These are phyloP conservation scores for Leishmania amazonensis DNA, from an alignment of 208 protist species.

Conservation along the genomic window DNA sequence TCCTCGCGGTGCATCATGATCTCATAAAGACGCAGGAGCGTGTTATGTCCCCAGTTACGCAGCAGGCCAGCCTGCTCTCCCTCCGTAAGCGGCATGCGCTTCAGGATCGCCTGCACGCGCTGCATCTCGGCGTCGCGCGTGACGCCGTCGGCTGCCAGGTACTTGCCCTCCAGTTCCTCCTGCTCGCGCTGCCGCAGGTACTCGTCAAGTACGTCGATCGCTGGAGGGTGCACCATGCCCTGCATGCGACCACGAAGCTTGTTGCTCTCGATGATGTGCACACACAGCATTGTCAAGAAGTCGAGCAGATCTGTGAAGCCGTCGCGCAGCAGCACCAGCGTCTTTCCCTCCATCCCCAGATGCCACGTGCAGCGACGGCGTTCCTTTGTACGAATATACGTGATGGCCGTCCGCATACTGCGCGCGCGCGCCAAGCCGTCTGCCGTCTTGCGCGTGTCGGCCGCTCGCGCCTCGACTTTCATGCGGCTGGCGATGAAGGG, in stretches of 20 bases:
- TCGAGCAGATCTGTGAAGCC: conserved; percentile 89
- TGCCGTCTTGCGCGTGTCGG: conserved; percentile 60
- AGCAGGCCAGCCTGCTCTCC: conserved; percentile 73
- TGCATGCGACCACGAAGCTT: conserved; percentile 85
- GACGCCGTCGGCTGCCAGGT: conserved; percentile 25
- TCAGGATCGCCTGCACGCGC: conserved; percentile 56
- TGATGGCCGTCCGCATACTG: conserved; percentile 48
- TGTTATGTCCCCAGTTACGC: conserved; percentile 66
- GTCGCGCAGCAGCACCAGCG: conserved; percentile 85
- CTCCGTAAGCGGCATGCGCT: conserved; percentile 61
- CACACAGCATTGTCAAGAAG: conserved; percentile 88
- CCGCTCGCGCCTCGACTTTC: conserved; percentile 58
- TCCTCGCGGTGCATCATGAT: conserved; percentile 93
- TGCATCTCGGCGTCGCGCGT: conserved; percentile 45
- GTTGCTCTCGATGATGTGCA: conserved; percentile 91
- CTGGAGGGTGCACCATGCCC: conserved; percentile 82
- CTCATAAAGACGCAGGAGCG: conserved; percentile 79
- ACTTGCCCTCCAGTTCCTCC: conserved; percentile 36
- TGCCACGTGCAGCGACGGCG: conserved; percentile 88
- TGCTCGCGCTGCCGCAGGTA: conserved; percentile 64
- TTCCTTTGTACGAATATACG: conserved; percentile 80
- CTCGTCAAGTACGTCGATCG: conserved; percentile 81
- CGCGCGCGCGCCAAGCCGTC: conserved; percentile 24
- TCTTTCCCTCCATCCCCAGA: conserved; percentile 87
- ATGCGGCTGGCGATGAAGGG: conserved; percentile 85